Evolutionary conservation across 768 basidiomycete species (phyloP).

Genomic region (Leucosporidium creatinivorum): DNA sequence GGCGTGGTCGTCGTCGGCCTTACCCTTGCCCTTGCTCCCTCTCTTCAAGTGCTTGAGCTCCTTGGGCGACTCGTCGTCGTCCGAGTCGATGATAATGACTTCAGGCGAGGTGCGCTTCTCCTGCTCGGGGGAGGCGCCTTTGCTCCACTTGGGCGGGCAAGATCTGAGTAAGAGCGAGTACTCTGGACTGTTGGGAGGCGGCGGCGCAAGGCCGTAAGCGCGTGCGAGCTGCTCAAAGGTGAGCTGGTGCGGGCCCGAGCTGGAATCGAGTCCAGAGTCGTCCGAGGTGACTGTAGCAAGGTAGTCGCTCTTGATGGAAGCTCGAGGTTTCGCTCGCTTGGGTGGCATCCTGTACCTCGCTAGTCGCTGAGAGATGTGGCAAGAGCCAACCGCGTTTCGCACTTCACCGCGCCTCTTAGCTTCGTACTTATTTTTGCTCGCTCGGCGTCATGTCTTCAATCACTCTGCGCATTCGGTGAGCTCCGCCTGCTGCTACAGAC

Average conservation of each 20-base stretch:
- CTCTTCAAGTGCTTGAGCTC: neutral
- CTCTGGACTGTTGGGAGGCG: neutral
- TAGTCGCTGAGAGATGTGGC: neutral
- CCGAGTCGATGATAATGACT: slow-evolving; percentile 3
- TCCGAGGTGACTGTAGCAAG: neutral
- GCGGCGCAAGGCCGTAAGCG: slow-evolving; percentile 17
- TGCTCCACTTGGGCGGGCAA: slow-evolving; percentile 8
- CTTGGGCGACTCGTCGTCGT: neutral
- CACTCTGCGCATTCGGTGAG: neutral
- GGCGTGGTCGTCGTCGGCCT: slow-evolving; percentile 4
- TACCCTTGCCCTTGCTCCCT: slow-evolving; percentile 14
- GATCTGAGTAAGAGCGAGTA: neutral
- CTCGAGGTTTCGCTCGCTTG: neutral
- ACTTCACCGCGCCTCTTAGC: neutral
- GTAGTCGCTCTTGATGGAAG: slow-evolving; percentile 8
- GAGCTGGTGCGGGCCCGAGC: slow-evolving; percentile 3
- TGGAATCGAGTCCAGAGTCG: neutral
- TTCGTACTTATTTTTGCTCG: neutral
- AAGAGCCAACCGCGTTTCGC: neutral
- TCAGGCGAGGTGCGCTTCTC: neutral
- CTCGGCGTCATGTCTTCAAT: neutral
- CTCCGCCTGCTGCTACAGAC: neutral
- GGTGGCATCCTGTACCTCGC: slow-evolving; percentile 3
- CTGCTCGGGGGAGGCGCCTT: neutral
- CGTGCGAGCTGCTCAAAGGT: slow-evolving; percentile 5